Base-by-base conservation (phyloP, 129 eudicot genomes). In the Tagetes erecta region DNA sequence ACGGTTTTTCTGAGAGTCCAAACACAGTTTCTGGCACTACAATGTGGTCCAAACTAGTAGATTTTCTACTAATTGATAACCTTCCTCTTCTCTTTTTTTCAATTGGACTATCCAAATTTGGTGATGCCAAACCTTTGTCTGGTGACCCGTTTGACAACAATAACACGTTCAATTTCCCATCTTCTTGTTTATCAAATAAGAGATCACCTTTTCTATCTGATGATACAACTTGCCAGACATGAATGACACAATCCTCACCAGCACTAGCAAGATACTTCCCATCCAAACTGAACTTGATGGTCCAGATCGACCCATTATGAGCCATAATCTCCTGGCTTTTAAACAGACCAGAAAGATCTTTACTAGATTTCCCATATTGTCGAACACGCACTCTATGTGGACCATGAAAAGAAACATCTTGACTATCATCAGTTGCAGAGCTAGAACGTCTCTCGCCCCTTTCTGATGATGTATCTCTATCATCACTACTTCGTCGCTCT, bases 351-450 rank as follows among this genome's bases (percentile, higher is more conserved):
- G 97, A 83, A 20, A 94, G 82, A 83, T 94, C 99, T 77, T 91
- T 94, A 49, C 71, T 81, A n/a, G 97, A 88, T 73, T 94, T 94
- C 50, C 99, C 99, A 67, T 94, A 91, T 30, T 94, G 97, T 64
- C 86, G 63, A 5, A 86, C 99, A 40, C 97, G 83, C 5, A 91
- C 82, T 81, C 87, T 83, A 42, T 94, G 96, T 0, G 99, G 97
- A 60, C 99, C 90, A 69, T 94, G 91, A 75, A 86, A 90, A 0
- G 97, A 78, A 69, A 72, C 84, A 42, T 94, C 97, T 64, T 90
- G 98, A 80, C 98, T 94, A 76, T 94, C 99, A 88, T 94, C 99
- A 0, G 97, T 94, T 5, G 97, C 99, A 3, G 99, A 94, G 67
- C 99, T 94, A 8, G 96, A 94, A 71, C 99, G 84, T 67, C 97